Evolutionary conservation across 495 filamentous ascomycete species (phyloP).

Genomic region (Trichoderma gamsii): DNA sequence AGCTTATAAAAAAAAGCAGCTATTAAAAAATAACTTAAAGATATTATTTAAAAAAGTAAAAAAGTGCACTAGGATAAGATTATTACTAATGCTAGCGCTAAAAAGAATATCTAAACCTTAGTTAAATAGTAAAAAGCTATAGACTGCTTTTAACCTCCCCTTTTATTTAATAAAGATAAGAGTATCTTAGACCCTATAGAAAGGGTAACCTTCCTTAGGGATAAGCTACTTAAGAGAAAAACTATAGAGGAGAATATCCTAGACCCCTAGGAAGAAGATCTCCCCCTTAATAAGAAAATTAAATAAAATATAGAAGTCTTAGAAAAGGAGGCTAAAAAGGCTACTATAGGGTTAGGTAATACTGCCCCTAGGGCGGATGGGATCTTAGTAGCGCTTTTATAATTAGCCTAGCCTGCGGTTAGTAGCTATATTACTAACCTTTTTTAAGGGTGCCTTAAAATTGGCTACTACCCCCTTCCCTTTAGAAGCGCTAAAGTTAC

Average conservation of each 20-base stretch:
- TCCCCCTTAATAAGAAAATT: background rate
- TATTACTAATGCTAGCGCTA: background rate
- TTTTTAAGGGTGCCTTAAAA: background rate
- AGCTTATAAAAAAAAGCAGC: background rate
- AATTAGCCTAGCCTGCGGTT: background rate
- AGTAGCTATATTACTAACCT: background rate
- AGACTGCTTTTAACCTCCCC: background rate
- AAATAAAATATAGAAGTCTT: background rate
- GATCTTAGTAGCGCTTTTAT: background rate
- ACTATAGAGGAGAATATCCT: background rate
- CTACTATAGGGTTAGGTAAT: background rate
- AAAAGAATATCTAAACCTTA: background rate
- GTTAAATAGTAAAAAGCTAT: background rate
- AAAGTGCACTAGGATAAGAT: background rate
- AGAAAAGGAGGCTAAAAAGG: background rate
- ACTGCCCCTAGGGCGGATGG: background rate
- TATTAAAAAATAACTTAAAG: background rate
- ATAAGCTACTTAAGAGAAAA: conserved; percentile 3
- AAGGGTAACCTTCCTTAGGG: background rate
- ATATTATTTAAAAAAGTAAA: background rate
- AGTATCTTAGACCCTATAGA: background rate
- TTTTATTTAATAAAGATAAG: background rate
- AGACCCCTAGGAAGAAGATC: background rate
- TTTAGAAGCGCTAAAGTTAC: background rate
- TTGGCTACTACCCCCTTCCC: background rate